Conservation (phyloP, 2,329 filamentous ascomycete genomes). For the Chaetothyriales sp. region DNA sequence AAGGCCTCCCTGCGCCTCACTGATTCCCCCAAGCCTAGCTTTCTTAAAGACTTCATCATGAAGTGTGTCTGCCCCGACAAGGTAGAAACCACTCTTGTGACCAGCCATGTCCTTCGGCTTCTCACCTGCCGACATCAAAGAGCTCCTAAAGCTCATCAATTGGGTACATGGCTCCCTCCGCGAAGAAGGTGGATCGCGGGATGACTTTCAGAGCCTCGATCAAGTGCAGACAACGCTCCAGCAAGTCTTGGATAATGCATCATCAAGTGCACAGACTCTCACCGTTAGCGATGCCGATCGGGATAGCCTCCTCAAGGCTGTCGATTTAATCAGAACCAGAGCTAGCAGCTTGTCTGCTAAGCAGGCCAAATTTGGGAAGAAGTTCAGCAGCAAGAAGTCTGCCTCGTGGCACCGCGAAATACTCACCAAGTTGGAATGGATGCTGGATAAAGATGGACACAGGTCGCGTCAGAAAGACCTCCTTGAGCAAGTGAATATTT, state of each 20-base stretch:
- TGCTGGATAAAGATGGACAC: not conserved
- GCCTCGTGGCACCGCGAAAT: not conserved
- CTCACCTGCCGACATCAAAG: not conserved
- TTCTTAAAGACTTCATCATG: not conserved
- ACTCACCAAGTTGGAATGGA: not conserved
- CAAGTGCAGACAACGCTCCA: not conserved
- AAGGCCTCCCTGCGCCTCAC: not conserved
- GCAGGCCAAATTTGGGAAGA: not conserved
- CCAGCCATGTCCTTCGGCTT: not conserved
- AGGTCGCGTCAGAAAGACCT: not conserved
- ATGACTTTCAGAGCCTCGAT: not conserved
- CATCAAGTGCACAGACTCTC: not conserved
- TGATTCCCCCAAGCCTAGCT: not conserved
- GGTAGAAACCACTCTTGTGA: not conserved
- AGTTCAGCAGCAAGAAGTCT: not conserved
- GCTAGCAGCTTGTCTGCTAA: not conserved
- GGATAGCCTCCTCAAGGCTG: not conserved
- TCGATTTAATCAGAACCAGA: not conserved
- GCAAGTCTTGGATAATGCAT: not conserved
- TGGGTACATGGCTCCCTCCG: not conserved
- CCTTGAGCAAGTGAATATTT: not conserved
- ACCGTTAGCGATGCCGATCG: not conserved
- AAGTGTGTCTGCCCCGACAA: not conserved
- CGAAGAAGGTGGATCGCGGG: not conserved
- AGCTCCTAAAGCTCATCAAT: not conserved